Evolutionary conservation across 2,329 filamentous ascomycete genomes (phyloP).

Genomic region (Aspergillus fischeri): DNA sequence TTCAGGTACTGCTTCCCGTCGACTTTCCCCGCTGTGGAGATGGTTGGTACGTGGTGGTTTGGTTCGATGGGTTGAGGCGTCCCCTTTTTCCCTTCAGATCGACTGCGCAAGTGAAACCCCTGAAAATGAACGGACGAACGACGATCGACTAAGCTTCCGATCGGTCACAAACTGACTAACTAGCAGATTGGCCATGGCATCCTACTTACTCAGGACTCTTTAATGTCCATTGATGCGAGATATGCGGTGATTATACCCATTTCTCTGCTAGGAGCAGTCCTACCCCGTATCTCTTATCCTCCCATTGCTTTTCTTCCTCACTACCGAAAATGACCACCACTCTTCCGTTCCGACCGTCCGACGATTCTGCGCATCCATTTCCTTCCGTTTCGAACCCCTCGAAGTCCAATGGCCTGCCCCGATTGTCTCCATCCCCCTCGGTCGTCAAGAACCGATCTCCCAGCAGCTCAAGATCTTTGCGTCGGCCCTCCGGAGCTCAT

Average conservation of each 20-base stretch:
- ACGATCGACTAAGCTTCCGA: constrained; percentile 1
- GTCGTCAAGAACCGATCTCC: constrained; percentile 48
- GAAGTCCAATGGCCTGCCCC: constrained; percentile 50
- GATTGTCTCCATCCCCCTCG: constrained; percentile 59
- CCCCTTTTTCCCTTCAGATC: constrained; percentile 16
- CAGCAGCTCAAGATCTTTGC: constrained; percentile 44
- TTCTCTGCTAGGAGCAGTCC: constrained; percentile 13
- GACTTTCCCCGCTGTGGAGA: constrained; percentile 26
- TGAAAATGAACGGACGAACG: constrained; percentile 14
- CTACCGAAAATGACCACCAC: constrained; percentile 31
- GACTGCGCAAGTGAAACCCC: constrained; percentile 7
- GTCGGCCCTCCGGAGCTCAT: constrained; percentile 33
- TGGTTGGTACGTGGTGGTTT: constrained; percentile 4
- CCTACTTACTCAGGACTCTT: neutral
- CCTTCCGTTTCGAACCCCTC: constrained; percentile 38
- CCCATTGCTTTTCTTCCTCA: neutral
- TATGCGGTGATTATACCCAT: constrained; percentile 6
- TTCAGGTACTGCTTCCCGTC: constrained; percentile 8
- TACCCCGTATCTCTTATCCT: constrained; percentile 9
- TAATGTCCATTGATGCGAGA: constrained; percentile 2
- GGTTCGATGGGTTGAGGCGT: neutral
- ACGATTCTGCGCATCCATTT: constrained; percentile 46
- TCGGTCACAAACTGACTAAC: neutral
- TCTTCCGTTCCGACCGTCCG: constrained; percentile 38
- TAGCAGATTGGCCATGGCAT: neutral